Percentiles rank a stretch among this genome's conserved stretches.
Conservation (phyloP, 768 basidiomycete species). For the Lanmaoa pseudosensibilis region DNA sequence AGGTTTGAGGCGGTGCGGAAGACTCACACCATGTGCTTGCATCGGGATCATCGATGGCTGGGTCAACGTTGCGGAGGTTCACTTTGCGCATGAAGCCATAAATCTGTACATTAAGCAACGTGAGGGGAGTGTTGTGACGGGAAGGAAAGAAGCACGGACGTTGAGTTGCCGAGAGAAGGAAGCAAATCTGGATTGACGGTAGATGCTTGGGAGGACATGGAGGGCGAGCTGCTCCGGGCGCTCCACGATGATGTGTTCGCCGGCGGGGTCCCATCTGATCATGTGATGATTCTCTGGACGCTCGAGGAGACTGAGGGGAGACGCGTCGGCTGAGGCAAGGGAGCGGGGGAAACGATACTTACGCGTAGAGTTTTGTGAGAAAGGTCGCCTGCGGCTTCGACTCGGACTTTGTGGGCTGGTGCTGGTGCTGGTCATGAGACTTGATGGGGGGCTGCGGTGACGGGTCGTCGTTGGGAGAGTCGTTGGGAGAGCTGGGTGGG, state of each 20-base stretch:
- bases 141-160: slow-evolving; percentile 53
- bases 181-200: slow-evolving; percentile 95
- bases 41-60: slow-evolving; percentile 93
- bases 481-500: slow-evolving; percentile 39
- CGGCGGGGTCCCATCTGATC: slow-evolving; percentile 94
- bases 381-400: slow-evolving; percentile 92
- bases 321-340: slow-evolving; percentile 20
- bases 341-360: slow-evolving; percentile 36
- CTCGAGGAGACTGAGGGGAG: slow-evolving; percentile 67
- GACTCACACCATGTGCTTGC: slow-evolving; percentile 95
- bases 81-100: slow-evolving; percentile 99
- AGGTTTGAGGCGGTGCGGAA: slow-evolving; percentile 18
- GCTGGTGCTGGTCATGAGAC: slow-evolving; percentile 45
- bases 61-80: slow-evolving; percentile 92
- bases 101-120: slow-evolving; percentile 57
- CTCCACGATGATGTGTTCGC: slow-evolving; percentile 95
- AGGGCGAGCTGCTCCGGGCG: slow-evolving; percentile 90
- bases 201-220: slow-evolving; percentile 90
- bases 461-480: slow-evolving; percentile 48
- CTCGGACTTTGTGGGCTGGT: slow-evolving; percentile 64
- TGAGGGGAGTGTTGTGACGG: slow-evolving; percentile 20
- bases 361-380: slow-evolving; percentile 96
- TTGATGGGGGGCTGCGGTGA: slow-evolving; percentile 37
- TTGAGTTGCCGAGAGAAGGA: slow-evolving; percentile 98
- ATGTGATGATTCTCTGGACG: slow-evolving; percentile 93